Evolutionary conservation across 2,329 filamentous ascomycete species (phyloP).

Genomic region (Pyrenophora tritici-repentis): DNA sequence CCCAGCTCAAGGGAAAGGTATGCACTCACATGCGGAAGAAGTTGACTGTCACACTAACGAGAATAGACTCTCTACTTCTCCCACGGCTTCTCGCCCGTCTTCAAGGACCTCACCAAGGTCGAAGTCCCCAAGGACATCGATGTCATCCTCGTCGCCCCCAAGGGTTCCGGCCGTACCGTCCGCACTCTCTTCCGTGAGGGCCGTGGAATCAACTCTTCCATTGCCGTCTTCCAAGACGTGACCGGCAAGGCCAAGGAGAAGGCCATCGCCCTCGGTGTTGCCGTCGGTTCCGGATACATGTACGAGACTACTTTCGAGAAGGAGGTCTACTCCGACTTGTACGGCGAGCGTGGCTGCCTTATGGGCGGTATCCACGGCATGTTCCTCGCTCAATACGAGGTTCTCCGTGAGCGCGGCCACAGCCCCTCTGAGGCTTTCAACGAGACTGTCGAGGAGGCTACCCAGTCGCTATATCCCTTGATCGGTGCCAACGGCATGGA

Average conservation of each 20-base stretch:
- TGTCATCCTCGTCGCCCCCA: conserved; percentile 98
- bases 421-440: conserved; percentile 98
- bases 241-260: conserved; percentile 98
- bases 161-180: conserved; percentile 98
- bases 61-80: conserved; percentile 97
- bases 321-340: conserved; percentile 99
- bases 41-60: conserved; percentile 22
- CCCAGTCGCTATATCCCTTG: conserved; percentile 95
- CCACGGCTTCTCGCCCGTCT: conserved; percentile 99
- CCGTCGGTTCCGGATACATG: conserved; percentile 96
- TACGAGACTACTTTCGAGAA: conserved; percentile 99
- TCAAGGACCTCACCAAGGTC: conserved; percentile 99
- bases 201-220: conserved; percentile 99
- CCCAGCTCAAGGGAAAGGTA: conserved; percentile 98
- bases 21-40: conserved; percentile 22
- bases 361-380: conserved; percentile 99
- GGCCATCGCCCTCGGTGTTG: conserved; percentile 94
- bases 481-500: conserved; percentile 99
- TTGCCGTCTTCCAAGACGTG: conserved; percentile 98
- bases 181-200: conserved; percentile 98
- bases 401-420: conserved; percentile 98
- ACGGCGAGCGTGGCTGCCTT: conserved; percentile 99
- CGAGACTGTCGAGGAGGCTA: conserved; percentile 99
- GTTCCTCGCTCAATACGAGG: conserved; percentile 99
- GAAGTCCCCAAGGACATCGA: conserved; percentile 95